Evolutionary conservation across 2,329 filamentous ascomycete genomes (phyloP), one percentile per base, ranked within the genome.

Genomic region (Hypoxylon sp.): DNA sequence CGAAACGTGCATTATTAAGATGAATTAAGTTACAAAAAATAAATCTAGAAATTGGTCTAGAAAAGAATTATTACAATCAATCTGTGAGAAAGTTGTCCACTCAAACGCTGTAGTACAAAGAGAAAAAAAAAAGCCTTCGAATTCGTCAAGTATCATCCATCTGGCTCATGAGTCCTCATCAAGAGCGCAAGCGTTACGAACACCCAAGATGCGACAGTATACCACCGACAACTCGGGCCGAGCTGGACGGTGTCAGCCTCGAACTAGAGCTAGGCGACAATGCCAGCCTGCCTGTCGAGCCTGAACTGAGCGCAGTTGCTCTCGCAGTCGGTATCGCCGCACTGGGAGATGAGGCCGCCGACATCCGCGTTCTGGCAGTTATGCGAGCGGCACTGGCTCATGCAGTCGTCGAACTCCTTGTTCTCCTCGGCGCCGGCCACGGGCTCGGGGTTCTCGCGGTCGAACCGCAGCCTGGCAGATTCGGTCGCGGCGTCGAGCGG

Each of bases 301-400:
- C 50, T 35, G 20, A 29, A 26, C 15, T 41, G 31, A 0, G 29
- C 27, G 61, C 63, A 65, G 11, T 37, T 5, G 31, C 41, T 23
- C 33, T 40, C 33, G 52, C 60, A 64, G 0, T 40, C 38, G 2
- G 52, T 58, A 10, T 49, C 27, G 11, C 59, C 59, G 41, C 60
- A 59, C 31, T 65, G 54, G 20, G 47, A 45, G 15, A 62, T 13
- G 5, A 45, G 40, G 2, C 51, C 2, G 4, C 43, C 55, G 26
- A 62, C 20, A 18, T 49, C 55, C 2, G 58, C 48, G 18, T 31
- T 48, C 53, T 63, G 58, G 52, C 58, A 62, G 35, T 62, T 57
- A 43, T 49, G 45, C 5, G 60, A 48, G 8, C 11, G 26, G 58
- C 63, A 62, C 20, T 52, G 8, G 18, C 10, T 23, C 23, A 60